A percentile compares a stretch with the other conserved stretches of the same genome.
Evolutionary conservation across 441 rosid genomes (phyloP).

Genomic region (Lepidium campestre): DNA sequence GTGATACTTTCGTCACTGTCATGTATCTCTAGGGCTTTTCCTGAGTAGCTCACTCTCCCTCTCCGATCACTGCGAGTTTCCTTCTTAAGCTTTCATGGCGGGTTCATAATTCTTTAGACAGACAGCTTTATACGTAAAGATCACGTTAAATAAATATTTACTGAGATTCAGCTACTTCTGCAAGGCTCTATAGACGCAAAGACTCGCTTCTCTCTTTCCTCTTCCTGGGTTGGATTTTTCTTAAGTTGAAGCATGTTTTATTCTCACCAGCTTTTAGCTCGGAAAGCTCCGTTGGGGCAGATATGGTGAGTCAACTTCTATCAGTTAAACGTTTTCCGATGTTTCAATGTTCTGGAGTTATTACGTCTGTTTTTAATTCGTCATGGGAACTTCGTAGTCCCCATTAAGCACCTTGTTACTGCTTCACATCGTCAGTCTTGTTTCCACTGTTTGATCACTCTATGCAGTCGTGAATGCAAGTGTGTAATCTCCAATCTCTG

Average conservation of each 20-base stretch:
- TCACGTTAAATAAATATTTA: not conserved
- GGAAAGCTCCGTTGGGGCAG: constrained; percentile 88
- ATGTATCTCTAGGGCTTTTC: not conserved
- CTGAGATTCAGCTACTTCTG: not conserved
- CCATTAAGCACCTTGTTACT: constrained; percentile 4
- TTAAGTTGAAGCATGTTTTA: constrained; percentile 51
- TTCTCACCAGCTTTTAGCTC: constrained; percentile 88
- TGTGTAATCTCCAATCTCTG: constrained; percentile 17
- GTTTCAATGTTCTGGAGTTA: not conserved
- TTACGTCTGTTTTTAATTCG: not conserved
- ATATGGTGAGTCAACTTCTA: constrained; percentile 48
- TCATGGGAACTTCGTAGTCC: not conserved
- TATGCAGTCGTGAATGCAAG: not conserved
- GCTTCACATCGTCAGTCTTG: not conserved
- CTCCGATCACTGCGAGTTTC: constrained; percentile 8
- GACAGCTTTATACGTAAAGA: not conserved
- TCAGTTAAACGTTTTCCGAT: not conserved
- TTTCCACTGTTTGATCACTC: not conserved
- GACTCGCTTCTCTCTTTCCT: not conserved
- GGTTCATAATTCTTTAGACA: constrained; percentile 1
- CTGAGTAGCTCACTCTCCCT: constrained; percentile 8
- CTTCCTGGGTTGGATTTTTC: constrained; percentile 2
- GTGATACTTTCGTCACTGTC: not conserved
- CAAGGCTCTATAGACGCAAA: not conserved
- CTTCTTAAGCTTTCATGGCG: constrained; percentile 17